Evolutionary conservation across 192 early-diverging fungal genomes (phyloP).

Genomic region (Ambispora gerdemannii): DNA sequence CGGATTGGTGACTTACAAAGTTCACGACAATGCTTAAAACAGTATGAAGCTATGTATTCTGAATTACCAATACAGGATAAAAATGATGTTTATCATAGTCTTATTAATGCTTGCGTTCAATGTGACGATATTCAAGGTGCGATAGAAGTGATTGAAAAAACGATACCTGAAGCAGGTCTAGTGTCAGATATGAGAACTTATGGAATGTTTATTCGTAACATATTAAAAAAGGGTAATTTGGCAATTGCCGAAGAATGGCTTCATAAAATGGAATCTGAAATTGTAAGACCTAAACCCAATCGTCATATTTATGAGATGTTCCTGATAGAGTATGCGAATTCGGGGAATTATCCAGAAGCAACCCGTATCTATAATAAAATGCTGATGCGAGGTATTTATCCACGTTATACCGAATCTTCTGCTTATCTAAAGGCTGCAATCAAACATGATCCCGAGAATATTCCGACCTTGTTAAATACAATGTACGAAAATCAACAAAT

Average conservation of each 20-base stretch:
- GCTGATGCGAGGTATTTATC: background rate
- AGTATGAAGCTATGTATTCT: background rate
- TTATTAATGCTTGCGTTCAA: constrained; percentile 15
- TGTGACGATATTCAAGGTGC: constrained; percentile 3
- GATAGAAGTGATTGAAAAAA: constrained; percentile 12
- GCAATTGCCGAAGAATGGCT: constrained; percentile 8
- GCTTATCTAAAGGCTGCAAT: background rate
- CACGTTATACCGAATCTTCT: background rate
- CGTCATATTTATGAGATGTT: background rate
- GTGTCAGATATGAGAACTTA: constrained; percentile 12
- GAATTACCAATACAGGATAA: constrained; percentile 3
- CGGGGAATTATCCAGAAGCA: constrained; percentile 13
- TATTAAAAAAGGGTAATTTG: background rate
- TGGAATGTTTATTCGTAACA: constrained; percentile 15
- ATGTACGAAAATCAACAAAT: background rate
- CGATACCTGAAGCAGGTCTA: background rate
- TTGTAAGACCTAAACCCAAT: constrained; percentile 3
- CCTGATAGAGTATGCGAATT: constrained; percentile 7
- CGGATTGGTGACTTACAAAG: constrained; percentile 16
- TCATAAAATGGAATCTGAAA: background rate
- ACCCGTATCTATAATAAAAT: constrained; percentile 5
- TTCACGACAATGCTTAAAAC: constrained; percentile 13
- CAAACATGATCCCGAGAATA: background rate
- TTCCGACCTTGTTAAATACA: background rate
- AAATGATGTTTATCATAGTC: constrained; percentile 4